These are phyloP conservation scores for Paraphoma sp. DNA, from an alignment of 2,329 filamentous ascomycete genomes.

Conservation along the genomic window DNA sequence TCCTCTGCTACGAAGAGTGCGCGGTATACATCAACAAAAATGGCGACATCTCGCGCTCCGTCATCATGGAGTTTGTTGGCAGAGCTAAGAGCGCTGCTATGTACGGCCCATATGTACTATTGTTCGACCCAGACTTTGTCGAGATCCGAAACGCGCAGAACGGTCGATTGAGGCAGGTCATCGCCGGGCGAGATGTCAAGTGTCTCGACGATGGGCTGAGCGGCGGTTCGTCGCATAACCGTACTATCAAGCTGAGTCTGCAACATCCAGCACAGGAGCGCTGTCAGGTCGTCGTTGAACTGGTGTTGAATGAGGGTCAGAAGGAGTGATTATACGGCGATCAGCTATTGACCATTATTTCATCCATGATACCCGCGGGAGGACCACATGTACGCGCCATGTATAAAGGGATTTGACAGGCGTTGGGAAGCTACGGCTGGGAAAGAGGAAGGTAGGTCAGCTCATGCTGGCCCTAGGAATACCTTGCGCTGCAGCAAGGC, in stretches of 20 bases:
- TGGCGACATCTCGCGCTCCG: conserved; percentile 89
- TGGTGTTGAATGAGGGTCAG: conserved; percentile 90
- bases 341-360: not conserved
- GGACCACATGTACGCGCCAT: not conserved
- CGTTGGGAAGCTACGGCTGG: not conserved
- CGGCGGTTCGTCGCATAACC: conserved; percentile 54
- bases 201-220: conserved; percentile 75
- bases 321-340: conserved; percentile 50
- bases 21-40: conserved; percentile 99
- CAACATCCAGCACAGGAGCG: conserved; percentile 87
- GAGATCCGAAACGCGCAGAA: conserved; percentile 98
- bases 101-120: conserved; percentile 87
- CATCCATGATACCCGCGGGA: not conserved
- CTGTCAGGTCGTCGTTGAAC: conserved; percentile 87
- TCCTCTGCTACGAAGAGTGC: conserved; percentile 93
- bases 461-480: not conserved
- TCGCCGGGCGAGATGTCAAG: conserved; percentile 86
- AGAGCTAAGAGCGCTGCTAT: conserved; percentile 86
- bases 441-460: too few species aligned
- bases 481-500: not conserved
- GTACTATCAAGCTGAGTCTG: conserved; percentile 93
- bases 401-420: not conserved
- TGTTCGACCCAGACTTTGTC: conserved; percentile 96
- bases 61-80: conserved; percentile 99
- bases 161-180: conserved; percentile 89